Base-by-base conservation (phyloP, 2,329 filamentous ascomycete genomes). In the Colletotrichum horii region DNA sequence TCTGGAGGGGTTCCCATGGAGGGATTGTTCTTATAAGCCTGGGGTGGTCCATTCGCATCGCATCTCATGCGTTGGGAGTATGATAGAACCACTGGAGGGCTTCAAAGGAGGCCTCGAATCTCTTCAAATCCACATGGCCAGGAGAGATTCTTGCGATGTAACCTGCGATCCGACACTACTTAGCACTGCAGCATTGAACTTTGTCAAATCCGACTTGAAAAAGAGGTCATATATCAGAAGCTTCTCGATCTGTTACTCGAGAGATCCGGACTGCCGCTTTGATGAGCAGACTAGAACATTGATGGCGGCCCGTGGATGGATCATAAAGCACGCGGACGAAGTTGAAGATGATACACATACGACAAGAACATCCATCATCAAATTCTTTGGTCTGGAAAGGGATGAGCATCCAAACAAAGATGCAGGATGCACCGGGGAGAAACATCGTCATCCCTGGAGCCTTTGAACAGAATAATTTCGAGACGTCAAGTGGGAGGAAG, bases 21-120 rank as follows among this genome's bases (percentile, higher is more conserved):
- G 8, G 14, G 14, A 28, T 58, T 26, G 8, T 58, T 58, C 52
- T 24, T 16, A 48, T 48, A n/a, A 48, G 38, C 38, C 19, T 6
- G 5, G n/a, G 19, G 9, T 12, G 38, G 2, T 1, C 9, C 9
- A 48, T 2, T 12, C 0, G n/a, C 6, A 9, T 19, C 38, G 38
- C 19, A 48, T 48, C 19, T 48, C 38, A 1, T n/a, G 38, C 38
- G 38, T 7, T 22, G 12, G 1, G 43, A 52, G 24, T 14, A 22
- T 24, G 6, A 52, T 22, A 22, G n/a, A 52, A 22, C n/a, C 43
- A 22, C 43, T 52, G n/a, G n/a, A 52, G 6, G 43, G 12, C 8
- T 52, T 52, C n/a, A 52, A 52, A 52, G 43, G 43, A 24, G 43
- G 43, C 43, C 43, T 52, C 43, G n/a, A 15, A 22, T 52, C 43